Evolutionary conservation across 148 eudicot genomes (phyloP), one percentile per base, ranked within the genome.

Genomic region (Pouteria glomerata): DNA sequence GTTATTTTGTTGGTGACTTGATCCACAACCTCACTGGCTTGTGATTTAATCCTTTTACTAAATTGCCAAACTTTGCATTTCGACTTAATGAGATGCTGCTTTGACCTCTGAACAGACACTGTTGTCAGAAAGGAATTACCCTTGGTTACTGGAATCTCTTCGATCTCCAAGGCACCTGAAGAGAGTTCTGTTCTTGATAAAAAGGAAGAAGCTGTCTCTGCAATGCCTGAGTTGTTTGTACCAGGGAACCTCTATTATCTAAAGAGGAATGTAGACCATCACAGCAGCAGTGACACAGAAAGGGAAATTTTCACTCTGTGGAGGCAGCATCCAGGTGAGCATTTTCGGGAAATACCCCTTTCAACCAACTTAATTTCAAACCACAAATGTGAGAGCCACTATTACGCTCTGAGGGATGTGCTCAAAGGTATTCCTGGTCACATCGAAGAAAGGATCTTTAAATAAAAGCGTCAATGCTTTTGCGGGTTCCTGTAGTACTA

Each of bases 321-420:
- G 89, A 89, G 83, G 69, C 74, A 95, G 71, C 70, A 91, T 10
- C 83, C 89, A 4, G 95, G 95, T 55, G 85, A 91, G 45, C 97
- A 91, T 81, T 89, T 89, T 74, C 86, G 83, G 72, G 79, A 83
- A 76, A 86, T 91, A 73, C 45, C 82, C 51, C 85, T 91, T 30
- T 87, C 97, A 1, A 79, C 77, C 77, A 91, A 89, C 78, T 42
- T 91, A 8, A 87, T 91, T 50, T 81, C 88, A 13, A 92, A 80
- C 82, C 97, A 91, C 82, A 89, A 86, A 74, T 91, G 95, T 57
- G 94, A 91, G 53, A 91, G 87, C 81, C 94, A 91, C 51, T 78
- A 77, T 60, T 80, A 81, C 66, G 97, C 97, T 80, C 83, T 91
- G 48, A 84, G 95, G 78, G 95, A 91, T 74, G 94, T 85, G 24